Conservation (phyloP, 257 asterid genomes). For the Solanum raphanifolium region DNA sequence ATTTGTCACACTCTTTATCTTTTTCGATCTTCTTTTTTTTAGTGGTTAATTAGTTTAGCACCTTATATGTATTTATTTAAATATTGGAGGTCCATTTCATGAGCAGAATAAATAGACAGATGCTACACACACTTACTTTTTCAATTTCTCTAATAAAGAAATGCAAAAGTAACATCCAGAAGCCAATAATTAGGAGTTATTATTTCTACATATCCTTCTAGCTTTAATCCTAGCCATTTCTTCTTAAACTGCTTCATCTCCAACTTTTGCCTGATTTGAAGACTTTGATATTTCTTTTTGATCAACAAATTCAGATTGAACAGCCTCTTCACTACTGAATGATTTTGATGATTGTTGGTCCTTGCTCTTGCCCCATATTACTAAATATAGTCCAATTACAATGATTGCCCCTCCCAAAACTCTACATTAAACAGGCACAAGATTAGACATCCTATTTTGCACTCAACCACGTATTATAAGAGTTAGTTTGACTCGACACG, state of each 20-base stretch:
- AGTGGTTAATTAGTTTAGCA: not conserved
- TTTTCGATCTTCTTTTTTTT: no score
- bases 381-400: slow-evolving; percentile 35
- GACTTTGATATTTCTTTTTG: not conserved
- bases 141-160: not conserved
- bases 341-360: slow-evolving; percentile 7
- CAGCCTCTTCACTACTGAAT: not conserved
- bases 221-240: not conserved
- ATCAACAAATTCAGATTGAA: not conserved
- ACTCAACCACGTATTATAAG: no score
- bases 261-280: not conserved
- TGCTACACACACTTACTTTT: not conserved
- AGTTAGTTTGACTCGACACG: not conserved
- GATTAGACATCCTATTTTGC: not conserved
- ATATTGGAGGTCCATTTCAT: not conserved
- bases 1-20: not conserved
- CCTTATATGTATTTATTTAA: not conserved
- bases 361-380: slow-evolving; percentile 41
- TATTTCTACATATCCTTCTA: not conserved
- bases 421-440: slow-evolving; percentile 18
- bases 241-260: not conserved
- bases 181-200: not conserved
- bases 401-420: slow-evolving; percentile 35
- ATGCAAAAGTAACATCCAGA: not conserved
- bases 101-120: not conserved